Percentiles rank a stretch among this genome's conserved stretches.
Evolutionary conservation across 2,329 filamentous ascomycete species (phyloP).

Genomic region (Drechmeria coniospora): DNA sequence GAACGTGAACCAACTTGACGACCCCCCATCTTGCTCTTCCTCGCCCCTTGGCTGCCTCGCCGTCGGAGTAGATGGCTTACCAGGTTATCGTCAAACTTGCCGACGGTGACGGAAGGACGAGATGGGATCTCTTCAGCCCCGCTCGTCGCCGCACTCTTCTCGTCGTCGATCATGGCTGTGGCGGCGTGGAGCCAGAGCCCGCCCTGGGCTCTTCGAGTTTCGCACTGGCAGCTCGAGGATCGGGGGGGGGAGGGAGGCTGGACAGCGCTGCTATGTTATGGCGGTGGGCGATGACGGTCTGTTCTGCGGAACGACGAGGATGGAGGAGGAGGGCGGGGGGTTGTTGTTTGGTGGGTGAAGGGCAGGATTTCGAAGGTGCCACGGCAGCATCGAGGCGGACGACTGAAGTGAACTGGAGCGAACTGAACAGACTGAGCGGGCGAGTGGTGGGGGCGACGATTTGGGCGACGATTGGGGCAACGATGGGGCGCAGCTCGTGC

Average conservation of each 20-base stretch:
- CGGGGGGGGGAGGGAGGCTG: neutral
- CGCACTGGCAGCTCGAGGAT: constrained; percentile 1
- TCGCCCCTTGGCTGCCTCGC: no score
- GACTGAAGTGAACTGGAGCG: no score
- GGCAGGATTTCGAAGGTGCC: neutral
- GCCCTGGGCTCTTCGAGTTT: constrained; percentile 3
- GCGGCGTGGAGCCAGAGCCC: constrained; percentile 3
- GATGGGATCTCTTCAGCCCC: constrained; percentile 8
- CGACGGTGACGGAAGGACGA: constrained; percentile 6
- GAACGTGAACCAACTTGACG: no score
- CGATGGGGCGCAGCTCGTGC: no score
- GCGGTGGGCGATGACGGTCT: neutral
- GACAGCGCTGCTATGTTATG: no score
- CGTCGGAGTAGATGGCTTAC: constrained; percentile 2
- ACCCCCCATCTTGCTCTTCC: no score
- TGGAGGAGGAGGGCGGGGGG: neutral
- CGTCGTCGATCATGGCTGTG: constrained; percentile 15
- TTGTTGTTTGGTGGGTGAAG: neutral
- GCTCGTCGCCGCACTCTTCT: constrained; percentile 11
- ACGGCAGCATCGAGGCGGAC: neutral
- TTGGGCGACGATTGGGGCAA: no score
- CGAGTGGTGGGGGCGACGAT: no score
- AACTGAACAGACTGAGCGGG: neutral
- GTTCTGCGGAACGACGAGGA: neutral
- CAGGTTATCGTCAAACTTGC: constrained; percentile 5